Evolutionary conservation across 2,329 filamentous ascomycete species (phyloP).

Genomic region (Botrytis cinerea): DNA sequence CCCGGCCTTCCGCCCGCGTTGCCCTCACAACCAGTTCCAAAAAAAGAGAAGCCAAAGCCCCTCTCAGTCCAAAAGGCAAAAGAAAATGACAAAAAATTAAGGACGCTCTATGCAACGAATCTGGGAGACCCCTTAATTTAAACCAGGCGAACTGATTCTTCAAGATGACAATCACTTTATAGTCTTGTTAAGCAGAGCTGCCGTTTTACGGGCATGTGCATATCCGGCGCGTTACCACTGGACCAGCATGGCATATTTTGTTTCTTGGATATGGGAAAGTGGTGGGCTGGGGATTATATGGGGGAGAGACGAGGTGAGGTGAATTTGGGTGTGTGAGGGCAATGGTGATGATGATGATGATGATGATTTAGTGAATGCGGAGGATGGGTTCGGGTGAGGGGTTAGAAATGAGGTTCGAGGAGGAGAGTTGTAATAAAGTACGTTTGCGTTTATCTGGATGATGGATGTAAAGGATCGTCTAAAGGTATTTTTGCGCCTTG

Average conservation of each 20-base stretch:
- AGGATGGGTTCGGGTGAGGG: background rate
- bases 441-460: background rate
- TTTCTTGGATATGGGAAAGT: background rate
- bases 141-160: conserved; percentile 1
- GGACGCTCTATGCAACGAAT: conserved; percentile 5
- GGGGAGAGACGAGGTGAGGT: background rate
- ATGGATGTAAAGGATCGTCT: background rate
- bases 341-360: background rate
- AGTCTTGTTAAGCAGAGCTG: background rate
- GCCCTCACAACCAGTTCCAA: background rate
- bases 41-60: background rate
- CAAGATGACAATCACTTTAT: background rate
- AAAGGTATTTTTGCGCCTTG: background rate
- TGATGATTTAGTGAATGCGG: background rate
- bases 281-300: background rate
- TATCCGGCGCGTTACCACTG: background rate
- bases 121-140: background rate
- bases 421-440: background rate
- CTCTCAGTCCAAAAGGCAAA: background rate
- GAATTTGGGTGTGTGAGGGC: background rate
- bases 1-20: background rate
- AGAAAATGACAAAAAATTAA: background rate
- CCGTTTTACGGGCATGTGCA: background rate
- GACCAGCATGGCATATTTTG: background rate
- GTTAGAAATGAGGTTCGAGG: background rate